Evolutionary conservation across 768 basidiomycete species (phyloP).

Genomic region (Collybiopsis luxurians): DNA sequence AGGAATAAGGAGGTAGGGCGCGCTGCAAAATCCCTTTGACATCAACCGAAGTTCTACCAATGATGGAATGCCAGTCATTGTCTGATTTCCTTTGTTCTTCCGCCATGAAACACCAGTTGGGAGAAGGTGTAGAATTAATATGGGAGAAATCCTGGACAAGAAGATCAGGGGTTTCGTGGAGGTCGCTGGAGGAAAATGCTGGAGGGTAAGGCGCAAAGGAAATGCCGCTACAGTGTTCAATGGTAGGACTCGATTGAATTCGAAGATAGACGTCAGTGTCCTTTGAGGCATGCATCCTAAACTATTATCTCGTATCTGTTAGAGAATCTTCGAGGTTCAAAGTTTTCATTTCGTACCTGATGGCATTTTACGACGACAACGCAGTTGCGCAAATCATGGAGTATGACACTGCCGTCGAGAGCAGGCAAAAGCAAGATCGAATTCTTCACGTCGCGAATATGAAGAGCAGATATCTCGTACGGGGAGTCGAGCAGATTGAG

Average conservation of each 20-base stretch:
- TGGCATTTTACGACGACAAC: conserved; percentile 73
- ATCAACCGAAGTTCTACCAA: not conserved
- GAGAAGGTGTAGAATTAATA: conserved; percentile 71
- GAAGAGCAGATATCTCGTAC: conserved; percentile 51
- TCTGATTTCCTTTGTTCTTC: conserved; percentile 9
- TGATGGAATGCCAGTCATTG: conserved; percentile 28
- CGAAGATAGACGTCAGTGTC: conserved; percentile 64
- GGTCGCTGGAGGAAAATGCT: conserved; percentile 16
- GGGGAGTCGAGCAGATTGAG: conserved; percentile 43
- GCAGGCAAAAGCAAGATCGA: conserved; percentile 65
- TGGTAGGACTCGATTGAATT: conserved; percentile 71
- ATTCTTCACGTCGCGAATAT: conserved; percentile 57
- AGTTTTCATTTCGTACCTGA: conserved; percentile 51
- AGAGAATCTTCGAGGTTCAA: not conserved
- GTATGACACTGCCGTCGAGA: conserved; percentile 68
- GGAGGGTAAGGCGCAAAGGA: conserved; percentile 65
- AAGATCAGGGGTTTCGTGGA: conserved; percentile 35
- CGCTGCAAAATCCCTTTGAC: not conserved
- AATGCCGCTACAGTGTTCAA: conserved; percentile 68
- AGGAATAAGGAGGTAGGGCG: too few species aligned
- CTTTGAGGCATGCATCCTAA: conserved; percentile 81
- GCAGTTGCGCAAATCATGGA: conserved; percentile 63
- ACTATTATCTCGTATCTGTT: conserved; percentile 42
- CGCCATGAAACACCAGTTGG: conserved; percentile 61
- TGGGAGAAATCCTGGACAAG: conserved; percentile 84